Percentiles rank a stretch among this genome's conserved stretches.
phyloP scores from a whole-genome alignment of 1,284 basidiomycete genomes.

The Cutaneotrichosporon cutaneum region DNA sequence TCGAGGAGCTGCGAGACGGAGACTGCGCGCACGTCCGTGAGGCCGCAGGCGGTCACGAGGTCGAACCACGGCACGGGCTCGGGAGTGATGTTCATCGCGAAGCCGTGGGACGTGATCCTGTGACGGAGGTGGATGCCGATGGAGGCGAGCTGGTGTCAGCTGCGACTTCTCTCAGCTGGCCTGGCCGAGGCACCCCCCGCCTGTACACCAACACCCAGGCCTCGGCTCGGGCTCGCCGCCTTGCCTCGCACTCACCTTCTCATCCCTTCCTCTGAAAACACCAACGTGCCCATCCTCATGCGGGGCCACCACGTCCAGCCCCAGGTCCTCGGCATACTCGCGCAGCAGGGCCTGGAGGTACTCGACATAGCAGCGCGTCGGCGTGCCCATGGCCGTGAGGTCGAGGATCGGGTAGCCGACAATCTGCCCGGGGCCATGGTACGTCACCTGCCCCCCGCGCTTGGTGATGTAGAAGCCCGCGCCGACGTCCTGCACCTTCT shows the following conservation, averaged over 20 bases:
- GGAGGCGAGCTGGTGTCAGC: conserved; percentile 81
- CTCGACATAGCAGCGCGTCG: conserved; percentile 56
- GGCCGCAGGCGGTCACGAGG: conserved; percentile 85
- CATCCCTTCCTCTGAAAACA: conserved; percentile 45
- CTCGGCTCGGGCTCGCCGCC: not conserved
- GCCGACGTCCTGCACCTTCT: conserved; percentile 68
- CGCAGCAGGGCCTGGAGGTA: conserved; percentile 53
- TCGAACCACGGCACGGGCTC: conserved; percentile 83
- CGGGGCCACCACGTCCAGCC: conserved; percentile 45
- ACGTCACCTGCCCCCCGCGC: conserved; percentile 91
- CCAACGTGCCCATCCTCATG: conserved; percentile 55
- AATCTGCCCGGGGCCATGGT: conserved; percentile 96
- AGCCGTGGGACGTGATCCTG: conserved; percentile 90
- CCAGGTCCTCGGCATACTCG: conserved; percentile 37
- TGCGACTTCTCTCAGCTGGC: not conserved
- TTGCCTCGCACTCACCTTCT: conserved; percentile 49
- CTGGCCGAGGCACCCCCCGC: not conserved
- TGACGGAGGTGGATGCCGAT: conserved; percentile 97
- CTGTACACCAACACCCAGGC: not conserved
- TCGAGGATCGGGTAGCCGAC: conserved; percentile 94
- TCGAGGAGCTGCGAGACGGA: conserved; percentile 45
- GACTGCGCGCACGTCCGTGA: conserved; percentile 73
- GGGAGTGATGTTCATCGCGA: conserved; percentile 83
- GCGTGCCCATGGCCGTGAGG: conserved; percentile 60
- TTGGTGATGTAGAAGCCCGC: conserved; percentile 83